Evolutionary conservation across 345 rosid species (phyloP).

Genomic region (Arabis hirsuta): DNA sequence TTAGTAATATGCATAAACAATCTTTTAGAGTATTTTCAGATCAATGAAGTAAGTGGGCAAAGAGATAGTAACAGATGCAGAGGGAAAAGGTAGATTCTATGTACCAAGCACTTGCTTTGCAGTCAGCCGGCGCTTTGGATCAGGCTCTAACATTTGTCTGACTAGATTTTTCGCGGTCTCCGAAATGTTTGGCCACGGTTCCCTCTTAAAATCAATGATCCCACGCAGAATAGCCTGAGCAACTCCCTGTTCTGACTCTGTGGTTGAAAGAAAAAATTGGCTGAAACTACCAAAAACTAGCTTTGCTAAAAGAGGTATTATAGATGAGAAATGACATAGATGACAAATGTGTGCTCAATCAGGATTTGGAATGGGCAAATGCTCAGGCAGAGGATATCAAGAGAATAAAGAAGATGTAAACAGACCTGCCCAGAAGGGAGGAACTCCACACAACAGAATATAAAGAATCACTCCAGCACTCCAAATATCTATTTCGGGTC

Average conservation of each 20-base stretch:
- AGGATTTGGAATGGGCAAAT: neutral
- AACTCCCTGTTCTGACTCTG: constrained; percentile 99
- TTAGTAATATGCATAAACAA: constrained; percentile 13
- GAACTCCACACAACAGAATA: constrained; percentile 94
- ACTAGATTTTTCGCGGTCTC: constrained; percentile 91
- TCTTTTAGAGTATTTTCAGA: neutral
- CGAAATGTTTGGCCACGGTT: constrained; percentile 98
- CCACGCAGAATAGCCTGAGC: constrained; percentile 99
- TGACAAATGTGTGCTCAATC: too few relatives aligned
- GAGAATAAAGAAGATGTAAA: neutral
- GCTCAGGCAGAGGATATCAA: neutral
- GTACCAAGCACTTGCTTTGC: constrained; percentile 98
- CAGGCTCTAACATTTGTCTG: constrained; percentile 97
- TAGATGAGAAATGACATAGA: neutral
- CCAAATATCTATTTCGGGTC: constrained; percentile 99
- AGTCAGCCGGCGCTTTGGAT: constrained; percentile 87
- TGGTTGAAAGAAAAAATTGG: constrained; percentile 19
- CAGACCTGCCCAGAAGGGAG: constrained; percentile 99
- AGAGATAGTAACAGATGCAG: neutral
- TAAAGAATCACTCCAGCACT: constrained; percentile 99
- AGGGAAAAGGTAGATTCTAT: constrained; percentile 9
- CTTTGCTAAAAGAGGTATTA: constrained; percentile 9
- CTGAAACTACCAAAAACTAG: constrained; percentile 9
- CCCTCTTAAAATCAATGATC: constrained; percentile 93
- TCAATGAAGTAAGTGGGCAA: constrained; percentile 19